Evolutionary conservation across 192 early-diverging fungal species (phyloP), one percentile per base, ranked within the genome.

Genomic region (Linnemannia hyalina): DNA sequence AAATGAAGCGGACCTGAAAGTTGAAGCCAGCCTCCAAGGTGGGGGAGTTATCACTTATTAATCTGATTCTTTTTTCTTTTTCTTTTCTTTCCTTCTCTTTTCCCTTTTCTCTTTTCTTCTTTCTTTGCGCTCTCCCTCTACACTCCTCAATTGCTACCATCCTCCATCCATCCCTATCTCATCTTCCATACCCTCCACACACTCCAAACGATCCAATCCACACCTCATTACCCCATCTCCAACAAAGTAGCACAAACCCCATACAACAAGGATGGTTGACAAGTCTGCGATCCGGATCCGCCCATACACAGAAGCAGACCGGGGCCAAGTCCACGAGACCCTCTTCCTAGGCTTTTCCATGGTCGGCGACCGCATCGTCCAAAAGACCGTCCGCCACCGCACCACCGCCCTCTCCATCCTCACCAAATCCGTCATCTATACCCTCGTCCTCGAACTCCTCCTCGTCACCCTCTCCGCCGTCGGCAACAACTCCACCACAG

Each of bases 261-360:
- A 42, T 20, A 78, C 46, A 26, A 26, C 42, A 68, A 32, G 16
- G 32, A n/a, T 32, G 3, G 68, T 86, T 35, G 76, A 81, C 76
- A 73, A 70, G 32, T 57, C 60, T 3, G 84, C 63, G 11, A 81
- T 86, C 41, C 72, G 46, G 70, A 75, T 81, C 80, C 36, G 84
- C 57, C 80, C 84, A 11, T 86, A 81, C 22, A 47, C 7, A 63
- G 35, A 46, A 26, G 75, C 77, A 9, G 84, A 86, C 47, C 3
- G 76, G 10, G 84, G 81, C 15, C 84, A 86, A 65, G 84, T 86
- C 72, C 15, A 65, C 22, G n/a, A 60, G 47, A 78, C 77, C 65
- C 70, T 86, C 5, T 8, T 75, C 35, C 13, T 18, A 3, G 84
- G 84, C 3, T 78, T 81, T 65, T 32, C 36, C 0, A 68, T 47